A percentile compares a stretch with the other conserved stretches of the same genome.
Conservation (phyloP, 2,329 filamentous ascomycete genomes). For the Fusarium xyrophilum region DNA sequence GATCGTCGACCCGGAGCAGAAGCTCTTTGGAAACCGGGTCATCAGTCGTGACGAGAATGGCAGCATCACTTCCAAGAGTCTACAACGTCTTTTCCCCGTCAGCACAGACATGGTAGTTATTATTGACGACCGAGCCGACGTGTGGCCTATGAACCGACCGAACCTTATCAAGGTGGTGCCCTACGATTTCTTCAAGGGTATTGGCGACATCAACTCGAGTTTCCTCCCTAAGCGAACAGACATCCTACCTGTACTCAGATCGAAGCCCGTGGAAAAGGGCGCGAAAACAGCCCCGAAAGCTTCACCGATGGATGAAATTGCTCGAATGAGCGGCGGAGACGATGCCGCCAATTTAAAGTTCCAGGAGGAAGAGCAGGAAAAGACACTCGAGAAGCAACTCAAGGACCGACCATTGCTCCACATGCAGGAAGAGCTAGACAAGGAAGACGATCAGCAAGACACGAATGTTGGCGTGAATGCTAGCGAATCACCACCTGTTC, state of each 20-base stretch:
- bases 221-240: slow-evolving; percentile 83
- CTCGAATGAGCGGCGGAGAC: slow-evolving; percentile 76
- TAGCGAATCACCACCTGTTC: slow-evolving; percentile 43
- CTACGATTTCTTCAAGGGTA: slow-evolving; percentile 98
- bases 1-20: slow-evolving; percentile 89
- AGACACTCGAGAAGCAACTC: slow-evolving; percentile 85
- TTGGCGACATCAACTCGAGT: slow-evolving; percentile 98
- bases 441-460: slow-evolving; percentile 63
- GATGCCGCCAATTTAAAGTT: slow-evolving; percentile 72
- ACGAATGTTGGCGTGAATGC: slow-evolving; percentile 39
- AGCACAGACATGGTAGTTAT: slow-evolving; percentile 99
- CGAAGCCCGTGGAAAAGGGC: slow-evolving; percentile 23
- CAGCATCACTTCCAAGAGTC: slow-evolving; percentile 86
- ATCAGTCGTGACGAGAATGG: slow-evolving; percentile 97
- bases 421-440: slow-evolving; percentile 89
- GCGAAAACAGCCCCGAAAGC: slow-evolving; percentile 38
- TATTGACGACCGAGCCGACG: slow-evolving; percentile 95
- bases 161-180: slow-evolving; percentile 95
- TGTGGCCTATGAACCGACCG: slow-evolving; percentile 88
- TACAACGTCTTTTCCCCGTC: slow-evolving; percentile 91
- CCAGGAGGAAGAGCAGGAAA: slow-evolving; percentile 85
- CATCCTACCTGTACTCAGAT: slow-evolving; percentile 49
- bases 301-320: slow-evolving; percentile 72
- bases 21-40: slow-evolving; percentile 91
- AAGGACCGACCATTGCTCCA: slow-evolving; percentile 88